These are phyloP conservation scores for Acacia melanoxylon DNA, from an alignment of 306 rosid genomes.

Conservation along the genomic window DNA sequence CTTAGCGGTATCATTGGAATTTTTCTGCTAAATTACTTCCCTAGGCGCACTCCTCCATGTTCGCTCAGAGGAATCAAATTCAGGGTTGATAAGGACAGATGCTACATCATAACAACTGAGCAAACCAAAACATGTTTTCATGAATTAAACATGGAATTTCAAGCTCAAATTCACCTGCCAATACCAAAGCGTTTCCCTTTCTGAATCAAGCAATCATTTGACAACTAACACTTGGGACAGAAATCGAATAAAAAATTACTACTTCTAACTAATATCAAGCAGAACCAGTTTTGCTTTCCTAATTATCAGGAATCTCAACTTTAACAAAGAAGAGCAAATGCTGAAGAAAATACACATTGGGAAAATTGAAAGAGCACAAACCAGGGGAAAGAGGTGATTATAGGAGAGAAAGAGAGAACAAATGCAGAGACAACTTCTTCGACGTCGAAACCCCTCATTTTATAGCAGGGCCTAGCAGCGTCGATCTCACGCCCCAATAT, in stretches of 20 bases:
- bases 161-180: not conserved
- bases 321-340: not conserved
- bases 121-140: not conserved
- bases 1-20: not conserved
- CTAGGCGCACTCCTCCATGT: not conserved
- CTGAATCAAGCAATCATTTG: not conserved
- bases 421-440: not conserved
- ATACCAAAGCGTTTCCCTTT: not conserved
- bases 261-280: not conserved
- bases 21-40: not conserved
- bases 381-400: not conserved
- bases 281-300: not conserved
- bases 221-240: not conserved
- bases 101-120: not conserved
- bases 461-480: not conserved
- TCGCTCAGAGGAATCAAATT: not conserved
- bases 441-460: not conserved
- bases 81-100: not conserved
- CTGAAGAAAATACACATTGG: not conserved
- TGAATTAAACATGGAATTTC: not conserved
- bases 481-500: not conserved
- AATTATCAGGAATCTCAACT: not conserved
- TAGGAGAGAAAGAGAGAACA: not conserved
- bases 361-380: not conserved
- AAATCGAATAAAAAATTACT: not conserved